Conservation (phyloP, 148 eudicot species). For the Chenopodium suecicum region DNA sequence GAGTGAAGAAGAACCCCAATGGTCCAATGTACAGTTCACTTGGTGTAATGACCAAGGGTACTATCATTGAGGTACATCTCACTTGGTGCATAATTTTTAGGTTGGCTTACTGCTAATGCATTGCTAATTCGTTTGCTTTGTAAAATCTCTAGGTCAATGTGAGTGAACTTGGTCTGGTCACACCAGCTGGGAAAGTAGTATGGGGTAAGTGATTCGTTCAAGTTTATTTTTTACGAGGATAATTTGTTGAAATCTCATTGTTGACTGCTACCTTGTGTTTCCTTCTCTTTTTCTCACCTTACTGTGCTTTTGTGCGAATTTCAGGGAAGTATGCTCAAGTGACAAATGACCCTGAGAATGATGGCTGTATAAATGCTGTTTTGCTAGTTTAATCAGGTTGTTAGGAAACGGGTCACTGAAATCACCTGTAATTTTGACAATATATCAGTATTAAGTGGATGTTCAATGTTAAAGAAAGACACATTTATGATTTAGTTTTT, state of each 20-base stretch:
- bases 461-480: not conserved
- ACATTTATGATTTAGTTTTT: not conserved
- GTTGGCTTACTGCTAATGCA: not conserved
- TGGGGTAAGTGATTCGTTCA: conserved; percentile 67
- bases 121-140: not conserved
- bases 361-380: conserved; percentile 93
- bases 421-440: not conserved
- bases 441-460: not conserved
- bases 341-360: conserved; percentile 96
- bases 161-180: conserved; percentile 94
- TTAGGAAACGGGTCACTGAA: not conserved
- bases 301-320: conserved; percentile 12
- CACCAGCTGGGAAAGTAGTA: conserved; percentile 97
- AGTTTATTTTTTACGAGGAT: too few species aligned
- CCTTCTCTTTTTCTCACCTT: not conserved
- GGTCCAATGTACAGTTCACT: conserved; percentile 95
- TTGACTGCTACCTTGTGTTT: not conserved
- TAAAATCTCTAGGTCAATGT: conserved; percentile 62
- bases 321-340: conserved; percentile 97
- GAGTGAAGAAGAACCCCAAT: conserved; percentile 93
- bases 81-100: not conserved
- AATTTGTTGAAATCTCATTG: not conserved
- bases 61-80: conserved; percentile 76
- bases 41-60: conserved; percentile 91
- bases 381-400: conserved; percentile 55